Base-by-base conservation (phyloP, 495 filamentous ascomycete species). In the Penicillium canariense region DNA sequence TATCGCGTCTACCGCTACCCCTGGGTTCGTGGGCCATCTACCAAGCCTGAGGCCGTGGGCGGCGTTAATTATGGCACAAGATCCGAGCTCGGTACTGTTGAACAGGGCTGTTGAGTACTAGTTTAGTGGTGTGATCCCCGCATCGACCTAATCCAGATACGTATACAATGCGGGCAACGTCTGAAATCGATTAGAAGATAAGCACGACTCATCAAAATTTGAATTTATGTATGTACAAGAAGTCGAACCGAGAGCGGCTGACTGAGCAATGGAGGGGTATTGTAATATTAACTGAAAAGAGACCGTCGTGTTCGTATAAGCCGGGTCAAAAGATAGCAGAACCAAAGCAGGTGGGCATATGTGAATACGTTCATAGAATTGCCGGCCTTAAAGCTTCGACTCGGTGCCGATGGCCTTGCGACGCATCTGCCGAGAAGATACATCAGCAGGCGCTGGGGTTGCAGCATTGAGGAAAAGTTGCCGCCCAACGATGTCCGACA, bases 401-500 rank as follows among this genome's bases (percentile, higher is more conserved):
- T 60, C 65, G 3, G 65, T 63, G 7, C 60, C 63, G 45, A 75
- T 68, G 4, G 66, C 71, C 32, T 75, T 72, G 7, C 72, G 63
- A 26, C 73, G 73, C 63, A 64, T 67, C 38, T 72, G 66, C 8
- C 64, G 70, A 2, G 71, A 64, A 18, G 72, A 74, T 3, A 78
- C 61, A 60, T 60, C 67, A 0, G 60, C 63, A 0, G 68, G 64
- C 18, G 55, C 60, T 18, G 67, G 62, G 23, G 63, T 65, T 6
- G 69, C 60, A 1, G 73, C 69, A 26, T 56, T 68, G 25, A 65
- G 59, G 39, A 78, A 84, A 5, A 88, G 65, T 28, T 73, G 65
- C 23, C 65, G 68, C 0, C 83, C 83, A 27, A 86, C 77, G 7
- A 61, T 42, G 50, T 91, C 88, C n/a, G 86, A 85, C 59, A 96